Base-by-base conservation (phyloP, 108 stramenopile genomes). In the Cyclostephanos tholiformis region DNA sequence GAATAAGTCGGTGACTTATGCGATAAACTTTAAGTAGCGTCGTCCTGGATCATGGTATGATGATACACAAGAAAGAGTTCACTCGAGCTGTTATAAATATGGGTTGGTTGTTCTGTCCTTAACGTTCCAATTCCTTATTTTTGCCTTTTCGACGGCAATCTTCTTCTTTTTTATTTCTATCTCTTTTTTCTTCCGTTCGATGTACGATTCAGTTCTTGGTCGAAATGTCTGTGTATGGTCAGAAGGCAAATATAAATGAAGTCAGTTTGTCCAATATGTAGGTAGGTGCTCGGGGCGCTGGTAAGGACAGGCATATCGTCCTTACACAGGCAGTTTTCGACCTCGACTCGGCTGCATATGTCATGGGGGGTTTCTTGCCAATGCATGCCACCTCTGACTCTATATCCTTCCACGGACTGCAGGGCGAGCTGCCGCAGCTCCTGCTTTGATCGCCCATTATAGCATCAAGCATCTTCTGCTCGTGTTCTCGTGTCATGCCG, bases 361-460 rank as follows among this genome's bases (percentile, higher is more conserved):
- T 11, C 27, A 67, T 32, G 17, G 75, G 75, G n/a, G 75, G 75
- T 61, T 68, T 75, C 27, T 6, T 38, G 38, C 69, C 77, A 30
- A 77, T 55, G 38, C 77, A 76, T n/a, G 76, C 53, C 20, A 69
- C 67, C 25, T n/a, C 64, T 19, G 53, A 55, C 29, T 56, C 63
- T 56, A 20, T 30, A 1, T 0, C 57, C 69, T 59, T 77, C 76
- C 16, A 16, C 44, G 16, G 13, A 16, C 44, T 46, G 44, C 16
- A 14, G 14, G 16, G 44, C 16, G 44, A 46, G n/a, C 51, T 64
- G 53, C 58, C 76, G 46, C 13, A 77, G 29, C 69, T 77, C 23
- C 43, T 55, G 48, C 74, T 75, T 38, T 60, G 50, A 72, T 79
- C 77, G 62, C 68, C 72, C 53, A 79, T 43, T 71, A 79, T 67